These are phyloP conservation scores for Pseudogymnoascus sp. DNA, from an alignment of 2,329 filamentous ascomycete genomes.

Conservation along the genomic window DNA sequence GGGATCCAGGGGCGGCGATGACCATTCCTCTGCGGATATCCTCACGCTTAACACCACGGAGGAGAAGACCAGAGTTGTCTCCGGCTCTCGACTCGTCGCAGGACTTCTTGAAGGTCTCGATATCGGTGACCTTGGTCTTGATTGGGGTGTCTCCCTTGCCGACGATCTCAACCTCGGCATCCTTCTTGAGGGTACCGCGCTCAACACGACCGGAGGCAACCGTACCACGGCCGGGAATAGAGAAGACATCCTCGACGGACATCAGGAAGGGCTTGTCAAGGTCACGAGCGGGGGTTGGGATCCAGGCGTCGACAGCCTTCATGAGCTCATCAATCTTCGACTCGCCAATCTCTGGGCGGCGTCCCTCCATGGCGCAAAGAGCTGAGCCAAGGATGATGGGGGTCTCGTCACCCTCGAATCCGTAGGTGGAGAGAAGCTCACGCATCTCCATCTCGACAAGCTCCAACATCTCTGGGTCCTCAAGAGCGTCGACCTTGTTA, in stretches of 20 bases:
- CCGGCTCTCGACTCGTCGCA: conserved; percentile 93
- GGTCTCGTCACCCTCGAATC: conserved; percentile 96
- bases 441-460: conserved; percentile 99
- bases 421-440: conserved; percentile 84
- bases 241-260: conserved; percentile 92
- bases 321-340: conserved; percentile 88
- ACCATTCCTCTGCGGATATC: conserved; percentile 95
- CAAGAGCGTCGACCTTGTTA: conserved; percentile 97
- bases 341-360: conserved; percentile 77
- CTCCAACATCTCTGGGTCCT: conserved; percentile 99
- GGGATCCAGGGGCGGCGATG: conserved; percentile 69
- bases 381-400: conserved; percentile 96
- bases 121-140: conserved; percentile 99
- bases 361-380: conserved; percentile 83
- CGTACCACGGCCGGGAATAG: conserved; percentile 86
- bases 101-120: conserved; percentile 99
- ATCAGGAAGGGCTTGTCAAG: conserved; percentile 98
- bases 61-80: conserved; percentile 95
- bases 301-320: conserved; percentile 86
- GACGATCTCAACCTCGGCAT: conserved; percentile 88
- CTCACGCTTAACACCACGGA: conserved; percentile 93
- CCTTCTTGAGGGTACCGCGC: conserved; percentile 88
- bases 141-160: conserved; percentile 74
- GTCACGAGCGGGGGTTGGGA: conserved; percentile 88
- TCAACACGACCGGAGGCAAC: conserved; percentile 96